Conservation (phyloP, 805 yeast genomes). For the Torulaspora franciscae region DNA sequence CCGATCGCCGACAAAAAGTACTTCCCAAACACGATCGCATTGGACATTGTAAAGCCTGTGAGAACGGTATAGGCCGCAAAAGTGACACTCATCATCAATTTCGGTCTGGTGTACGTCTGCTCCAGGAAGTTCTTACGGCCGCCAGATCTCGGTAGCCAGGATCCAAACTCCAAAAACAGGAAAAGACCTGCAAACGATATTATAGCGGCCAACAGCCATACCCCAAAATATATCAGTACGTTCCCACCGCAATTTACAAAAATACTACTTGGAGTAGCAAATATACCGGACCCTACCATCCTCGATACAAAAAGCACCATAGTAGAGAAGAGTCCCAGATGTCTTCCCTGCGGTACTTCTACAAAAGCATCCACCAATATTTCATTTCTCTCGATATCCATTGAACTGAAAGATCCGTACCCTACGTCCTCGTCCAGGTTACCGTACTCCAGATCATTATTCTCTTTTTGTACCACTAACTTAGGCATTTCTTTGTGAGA, state of each 20-base stretch:
- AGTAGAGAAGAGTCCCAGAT: slow-evolving; percentile 64
- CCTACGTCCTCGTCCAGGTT: slow-evolving; percentile 1
- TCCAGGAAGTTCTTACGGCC: slow-evolving; percentile 73
- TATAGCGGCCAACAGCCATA: slow-evolving; percentile 60
- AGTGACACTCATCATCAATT: slow-evolving; percentile 48
- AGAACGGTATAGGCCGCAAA: slow-evolving; percentile 46
- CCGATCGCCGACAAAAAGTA: slow-evolving; percentile 46
- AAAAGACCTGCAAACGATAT: slow-evolving; percentile 64
- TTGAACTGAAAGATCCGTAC: slow-evolving; percentile 12
- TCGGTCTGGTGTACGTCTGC: slow-evolving; percentile 58
- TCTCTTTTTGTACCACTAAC: slow-evolving; percentile 1
- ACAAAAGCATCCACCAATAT: slow-evolving; percentile 10
- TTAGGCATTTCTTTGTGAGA: neutral
- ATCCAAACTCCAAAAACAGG: slow-evolving; percentile 65
- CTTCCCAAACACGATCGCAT: slow-evolving; percentile 58
- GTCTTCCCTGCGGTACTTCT: slow-evolving; percentile 64
- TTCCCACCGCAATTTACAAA: slow-evolving; percentile 67
- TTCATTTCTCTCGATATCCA: slow-evolving; percentile 8
- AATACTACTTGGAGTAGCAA: slow-evolving; percentile 65
- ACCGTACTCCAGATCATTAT: slow-evolving; percentile 4
- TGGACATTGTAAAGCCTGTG: slow-evolving; percentile 53
- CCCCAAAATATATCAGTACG: slow-evolving; percentile 50
- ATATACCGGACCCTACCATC: slow-evolving; percentile 74
- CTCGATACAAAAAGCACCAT: slow-evolving; percentile 60
- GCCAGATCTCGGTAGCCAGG: slow-evolving; percentile 67